Conservation (phyloP, 495 filamentous ascomycete genomes). For the Lasiosphaeriaceae sp. region DNA sequence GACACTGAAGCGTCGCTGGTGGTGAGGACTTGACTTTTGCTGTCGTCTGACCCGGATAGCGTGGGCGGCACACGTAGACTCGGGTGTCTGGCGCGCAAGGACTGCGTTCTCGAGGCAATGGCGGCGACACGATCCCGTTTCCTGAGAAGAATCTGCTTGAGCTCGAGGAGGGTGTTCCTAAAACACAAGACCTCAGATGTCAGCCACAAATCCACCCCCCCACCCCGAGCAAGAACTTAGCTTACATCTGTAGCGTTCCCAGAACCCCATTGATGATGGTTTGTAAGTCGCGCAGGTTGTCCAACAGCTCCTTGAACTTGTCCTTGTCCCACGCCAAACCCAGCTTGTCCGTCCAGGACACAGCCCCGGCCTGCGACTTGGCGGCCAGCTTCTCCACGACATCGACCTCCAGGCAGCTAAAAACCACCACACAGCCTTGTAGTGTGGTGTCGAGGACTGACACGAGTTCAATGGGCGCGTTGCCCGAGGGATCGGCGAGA, state of each 20-base stretch:
- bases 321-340: background rate
- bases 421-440: background rate
- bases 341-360: background rate
- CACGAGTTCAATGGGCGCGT: background rate
- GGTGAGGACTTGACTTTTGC: background rate
- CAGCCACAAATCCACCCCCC: background rate
- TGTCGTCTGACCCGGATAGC: too few species aligned
- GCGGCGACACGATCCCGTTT: background rate
- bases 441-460: background rate
- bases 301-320: background rate
- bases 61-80: background rate
- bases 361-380: background rate
- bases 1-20: background rate
- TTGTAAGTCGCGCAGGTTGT: background rate
- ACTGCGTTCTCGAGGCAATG: background rate
- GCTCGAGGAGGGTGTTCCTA: background rate
- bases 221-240: background rate
- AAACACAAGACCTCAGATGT: background rate
- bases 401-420: background rate
- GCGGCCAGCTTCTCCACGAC: background rate
- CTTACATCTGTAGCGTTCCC: background rate
- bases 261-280: background rate
- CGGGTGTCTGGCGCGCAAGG: background rate
- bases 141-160: background rate
- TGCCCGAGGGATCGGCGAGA: background rate